Evolutionary conservation across 176 grass and related monocot genomes (phyloP), one percentile per base, ranked within the genome.

Genomic region (Aegilops speltoides): DNA sequence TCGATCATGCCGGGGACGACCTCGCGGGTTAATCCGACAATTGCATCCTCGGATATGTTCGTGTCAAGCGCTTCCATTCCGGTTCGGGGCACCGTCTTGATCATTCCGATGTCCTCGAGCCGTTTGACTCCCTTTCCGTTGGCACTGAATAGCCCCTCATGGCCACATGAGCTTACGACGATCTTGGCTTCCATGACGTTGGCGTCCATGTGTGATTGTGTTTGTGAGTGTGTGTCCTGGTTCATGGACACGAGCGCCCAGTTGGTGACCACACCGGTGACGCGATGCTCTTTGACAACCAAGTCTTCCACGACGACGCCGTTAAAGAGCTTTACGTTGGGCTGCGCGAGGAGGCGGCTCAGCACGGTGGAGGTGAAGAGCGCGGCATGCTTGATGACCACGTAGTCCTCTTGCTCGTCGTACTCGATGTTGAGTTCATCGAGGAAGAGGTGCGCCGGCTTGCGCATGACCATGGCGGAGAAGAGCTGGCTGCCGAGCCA

Each of bases 321-420:
- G 76, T 98, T 96, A 82, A 98, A 98, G 26, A 98, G 90, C 87
- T 98, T 98, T 20, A 98, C 97, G 77, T 98, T 98, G 66, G 97
- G 94, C 5, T 90, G 82, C 4, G 88, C 94, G 2, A 98, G 92
- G 29, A 94, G 56, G 23, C 82, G 72, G 90, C 92, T 94, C 97
- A 98, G 91, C 61, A 98, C 36, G 37, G 97, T 98, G 70, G 97
- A 98, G 11, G 97, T 98, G 90, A 98, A 96, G 41, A 98, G 90
- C 50, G 97, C 94, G 0, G 97, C 94, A 88, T 99, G 97, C 85
- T 91, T 92, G 85, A 99, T 83, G 2, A 99, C 90, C 1, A 94
- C 92, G 50, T 99, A 99, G 88, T 85, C 88, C 24, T 99, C 94
- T 20, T 85, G 77, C 90, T 99, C 94, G 86, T 99, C 92, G 88